These are phyloP conservation scores for Fereydounia khargensis DNA, from an alignment of 1,284 basidiomycete species.

Conservation along the genomic window DNA sequence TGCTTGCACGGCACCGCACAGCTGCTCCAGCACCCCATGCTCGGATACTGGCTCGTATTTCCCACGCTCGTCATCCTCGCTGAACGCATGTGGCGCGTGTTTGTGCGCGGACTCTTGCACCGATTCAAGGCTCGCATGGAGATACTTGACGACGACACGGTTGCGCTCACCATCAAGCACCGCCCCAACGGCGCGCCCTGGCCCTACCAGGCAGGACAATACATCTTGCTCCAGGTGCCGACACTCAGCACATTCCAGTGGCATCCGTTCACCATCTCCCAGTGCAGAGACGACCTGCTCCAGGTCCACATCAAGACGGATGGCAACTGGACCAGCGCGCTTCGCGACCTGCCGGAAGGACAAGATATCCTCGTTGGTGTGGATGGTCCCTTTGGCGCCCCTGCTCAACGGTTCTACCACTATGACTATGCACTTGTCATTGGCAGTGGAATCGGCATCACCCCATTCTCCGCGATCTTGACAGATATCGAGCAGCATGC, in stretches of 20 bases:
- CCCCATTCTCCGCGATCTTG: constrained; percentile 7
- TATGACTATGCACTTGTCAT: constrained; percentile 5
- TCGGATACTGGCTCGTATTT: constrained; percentile 4
- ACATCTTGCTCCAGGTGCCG: constrained; percentile 6
- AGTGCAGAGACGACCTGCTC: constrained; percentile 1
- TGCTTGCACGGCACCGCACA: constrained; percentile 3
- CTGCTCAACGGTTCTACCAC: constrained; percentile 8
- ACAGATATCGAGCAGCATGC: constrained; percentile 3
- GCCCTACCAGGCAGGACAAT: constrained; percentile 7
- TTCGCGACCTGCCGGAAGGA: constrained; percentile 3
- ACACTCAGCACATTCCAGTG: constrained; percentile 3
- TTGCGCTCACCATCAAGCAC: neutral
- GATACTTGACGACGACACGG: neutral
- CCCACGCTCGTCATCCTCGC: constrained; percentile 3
- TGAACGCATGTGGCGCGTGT: constrained; percentile 3
- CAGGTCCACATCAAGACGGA: constrained; percentile 11
- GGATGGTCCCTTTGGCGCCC: constrained; percentile 11
- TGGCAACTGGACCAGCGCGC: constrained; percentile 5
- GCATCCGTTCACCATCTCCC: constrained; percentile 13
- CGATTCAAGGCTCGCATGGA: neutral
- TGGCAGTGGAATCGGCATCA: constrained; percentile 8
- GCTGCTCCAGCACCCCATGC: constrained; percentile 6
- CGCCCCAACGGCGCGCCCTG: constrained; percentile 2
- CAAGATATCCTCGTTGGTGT: constrained; percentile 2
- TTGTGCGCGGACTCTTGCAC: constrained; percentile 1